These are phyloP conservation scores for Rhamnella rubrinervis DNA, from an alignment of 331 rosid genomes.

Conservation along the genomic window DNA sequence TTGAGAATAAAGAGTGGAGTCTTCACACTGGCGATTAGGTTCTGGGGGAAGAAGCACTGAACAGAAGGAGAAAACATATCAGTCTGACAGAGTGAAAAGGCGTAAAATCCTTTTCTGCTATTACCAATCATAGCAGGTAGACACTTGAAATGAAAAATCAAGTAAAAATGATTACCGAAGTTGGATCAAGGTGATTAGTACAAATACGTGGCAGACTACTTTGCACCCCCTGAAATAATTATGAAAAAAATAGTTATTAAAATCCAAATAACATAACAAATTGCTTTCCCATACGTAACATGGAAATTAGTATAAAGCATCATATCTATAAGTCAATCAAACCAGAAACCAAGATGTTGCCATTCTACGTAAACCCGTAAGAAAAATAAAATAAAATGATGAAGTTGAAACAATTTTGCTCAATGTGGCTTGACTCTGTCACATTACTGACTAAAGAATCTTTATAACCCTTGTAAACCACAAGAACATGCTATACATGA, in stretches of 20 bases:
- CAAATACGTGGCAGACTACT: slow-evolving; percentile 67
- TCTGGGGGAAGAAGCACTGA: slow-evolving; percentile 98
- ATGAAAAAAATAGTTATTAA: slow-evolving; percentile 16
- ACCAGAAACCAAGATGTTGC: too few relatives aligned
- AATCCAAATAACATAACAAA: slow-evolving; percentile 5
- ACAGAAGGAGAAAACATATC: slow-evolving; percentile 13
- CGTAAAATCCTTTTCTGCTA: slow-evolving; percentile 6
- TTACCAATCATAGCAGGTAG: slow-evolving; percentile 14
- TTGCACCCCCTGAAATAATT: slow-evolving; percentile 53
- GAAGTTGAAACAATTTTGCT: too few relatives aligned
- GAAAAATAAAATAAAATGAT: too few relatives aligned
- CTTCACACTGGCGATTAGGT: slow-evolving; percentile 55
- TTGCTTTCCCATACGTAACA: neutral
- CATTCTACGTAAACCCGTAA: too few relatives aligned
- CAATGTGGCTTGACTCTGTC: too few relatives aligned
- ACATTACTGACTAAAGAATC: too few relatives aligned
- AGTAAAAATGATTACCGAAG: slow-evolving; percentile 52
- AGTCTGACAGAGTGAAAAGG: slow-evolving; percentile 15
- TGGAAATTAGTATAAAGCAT: too few relatives aligned
- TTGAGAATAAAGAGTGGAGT: slow-evolving; percentile 89
- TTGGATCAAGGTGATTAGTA: slow-evolving; percentile 72
- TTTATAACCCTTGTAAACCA: too few relatives aligned
- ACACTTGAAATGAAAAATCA: slow-evolving; percentile 1
- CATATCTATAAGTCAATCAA: too few relatives aligned
- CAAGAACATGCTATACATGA: too few relatives aligned